Percentiles rank a stretch among this genome's conserved stretches.
Conservation (phyloP, 208 protist genomes). For the Balamuthia mandrillaris region DNA sequence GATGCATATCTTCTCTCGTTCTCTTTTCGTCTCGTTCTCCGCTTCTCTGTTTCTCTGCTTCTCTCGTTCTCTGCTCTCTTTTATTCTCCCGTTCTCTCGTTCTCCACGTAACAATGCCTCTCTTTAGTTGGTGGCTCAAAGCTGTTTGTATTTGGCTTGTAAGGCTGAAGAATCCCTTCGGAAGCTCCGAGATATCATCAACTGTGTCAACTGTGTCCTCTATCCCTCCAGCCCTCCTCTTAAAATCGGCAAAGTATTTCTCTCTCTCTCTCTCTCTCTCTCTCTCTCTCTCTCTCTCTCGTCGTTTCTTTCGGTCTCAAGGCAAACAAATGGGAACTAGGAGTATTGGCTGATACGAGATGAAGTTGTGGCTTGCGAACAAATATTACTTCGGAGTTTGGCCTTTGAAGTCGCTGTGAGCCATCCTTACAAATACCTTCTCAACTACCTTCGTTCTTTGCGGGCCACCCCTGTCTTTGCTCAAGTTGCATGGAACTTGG, state of each 20-base stretch:
- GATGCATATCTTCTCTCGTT: no score
- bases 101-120: no score
- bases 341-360: conserved; percentile 35
- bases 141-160: conserved; percentile 31
- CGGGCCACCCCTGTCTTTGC: conserved; percentile 3
- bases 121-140: conserved; percentile 14
- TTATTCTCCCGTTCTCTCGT: no score
- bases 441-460: conserved; percentile 3
- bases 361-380: conserved; percentile 26
- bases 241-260: conserved; percentile 33
- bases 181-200: conserved; percentile 28
- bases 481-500: conserved; percentile 19
- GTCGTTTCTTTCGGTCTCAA: background rate
- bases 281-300: background rate
- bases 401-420: conserved; percentile 4
- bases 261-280: background rate
- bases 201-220: background rate
- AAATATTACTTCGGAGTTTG: conserved; percentile 17
- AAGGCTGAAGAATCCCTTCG: conserved; percentile 30
- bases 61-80: no score
- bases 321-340: background rate
- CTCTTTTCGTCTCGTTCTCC: background rate
- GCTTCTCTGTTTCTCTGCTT: no score
- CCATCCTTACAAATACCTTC: conserved; percentile 37
- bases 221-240: conserved; percentile 3